Conservation (phyloP, 1,284 basidiomycete genomes). For the Gomphus sp. region DNA sequence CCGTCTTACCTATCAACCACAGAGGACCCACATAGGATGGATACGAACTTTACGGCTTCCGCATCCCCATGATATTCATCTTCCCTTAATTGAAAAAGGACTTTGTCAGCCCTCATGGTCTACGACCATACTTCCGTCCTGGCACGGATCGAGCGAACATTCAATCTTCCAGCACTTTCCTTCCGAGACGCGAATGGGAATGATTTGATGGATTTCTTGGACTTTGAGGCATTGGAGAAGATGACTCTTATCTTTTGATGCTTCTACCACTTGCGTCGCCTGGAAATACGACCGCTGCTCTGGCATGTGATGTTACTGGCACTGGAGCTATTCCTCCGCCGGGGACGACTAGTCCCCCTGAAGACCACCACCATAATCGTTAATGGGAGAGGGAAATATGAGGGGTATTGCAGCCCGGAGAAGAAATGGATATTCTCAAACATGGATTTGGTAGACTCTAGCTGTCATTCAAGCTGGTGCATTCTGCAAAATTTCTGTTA, state of each 20-base stretch:
- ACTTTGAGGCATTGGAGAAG: background rate
- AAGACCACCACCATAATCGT: background rate
- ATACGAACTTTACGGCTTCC: no score
- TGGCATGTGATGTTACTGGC: background rate
- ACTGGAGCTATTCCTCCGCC: background rate
- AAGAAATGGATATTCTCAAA: no score
- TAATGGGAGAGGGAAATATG: no score
- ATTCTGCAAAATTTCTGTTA: no score
- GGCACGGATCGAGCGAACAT: background rate
- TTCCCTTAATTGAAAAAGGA: background rate
- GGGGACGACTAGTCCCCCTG: background rate
- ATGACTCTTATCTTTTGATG: background rate
- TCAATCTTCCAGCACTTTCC: background rate
- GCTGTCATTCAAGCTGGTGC: no score
- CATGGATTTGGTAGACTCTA: no score
- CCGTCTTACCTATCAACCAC: background rate
- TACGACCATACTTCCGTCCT: background rate
- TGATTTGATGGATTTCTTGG: background rate
- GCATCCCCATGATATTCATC: no score
- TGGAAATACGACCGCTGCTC: background rate
- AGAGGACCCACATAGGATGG: no score
- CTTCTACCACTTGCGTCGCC: background rate
- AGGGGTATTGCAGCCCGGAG: no score
- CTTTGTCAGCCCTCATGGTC: background rate
- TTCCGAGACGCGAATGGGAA: background rate